Percentiles rank a stretch among this genome's conserved stretches.
These are phyloP conservation scores for Candida corydali DNA, from an alignment of 805 yeast species.

Conservation along the genomic window DNA sequence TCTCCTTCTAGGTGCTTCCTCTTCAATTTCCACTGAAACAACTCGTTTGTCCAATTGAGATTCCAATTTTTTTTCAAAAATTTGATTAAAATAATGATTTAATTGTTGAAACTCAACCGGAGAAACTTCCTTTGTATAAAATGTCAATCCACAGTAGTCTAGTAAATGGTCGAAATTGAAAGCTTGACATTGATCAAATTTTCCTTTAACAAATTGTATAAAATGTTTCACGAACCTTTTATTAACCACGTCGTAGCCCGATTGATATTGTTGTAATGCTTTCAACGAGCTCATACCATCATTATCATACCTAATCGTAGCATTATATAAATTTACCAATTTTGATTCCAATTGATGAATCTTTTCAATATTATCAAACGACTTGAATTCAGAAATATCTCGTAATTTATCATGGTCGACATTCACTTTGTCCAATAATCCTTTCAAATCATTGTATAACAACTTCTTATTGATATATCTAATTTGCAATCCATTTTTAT, in stretches of 20 bases:
- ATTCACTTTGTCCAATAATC: constrained; percentile 66
- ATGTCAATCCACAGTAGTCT: constrained; percentile 30
- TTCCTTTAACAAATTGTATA: constrained; percentile 27
- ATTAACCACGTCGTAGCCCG: constrained; percentile 55
- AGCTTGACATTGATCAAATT: constrained; percentile 23
- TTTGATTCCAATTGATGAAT: constrained; percentile 49
- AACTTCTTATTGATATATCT: constrained; percentile 75
- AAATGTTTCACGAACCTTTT: constrained; percentile 46
- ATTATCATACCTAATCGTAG: constrained; percentile 51
- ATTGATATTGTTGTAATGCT: constrained; percentile 65
- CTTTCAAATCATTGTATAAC: constrained; percentile 66
- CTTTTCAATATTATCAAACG: constrained; percentile 44
- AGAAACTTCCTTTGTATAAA: constrained; percentile 55
- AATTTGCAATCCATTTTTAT: constrained; percentile 76
- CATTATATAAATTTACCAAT: constrained; percentile 54
- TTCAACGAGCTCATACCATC: constrained; percentile 55
- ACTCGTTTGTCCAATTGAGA: constrained; percentile 7
- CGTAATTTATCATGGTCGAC: constrained; percentile 54
- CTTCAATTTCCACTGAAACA: background rate
- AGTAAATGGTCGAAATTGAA: constrained; percentile 24
- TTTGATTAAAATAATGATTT: constrained; percentile 35
- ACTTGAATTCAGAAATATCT: constrained; percentile 42
- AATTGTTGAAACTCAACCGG: constrained; percentile 44
- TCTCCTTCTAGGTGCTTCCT: constrained; percentile 6
- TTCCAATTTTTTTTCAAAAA: constrained; percentile 25